Conservation (phyloP, 1,284 basidiomycete species). For the Agaricales sp. region DNA sequence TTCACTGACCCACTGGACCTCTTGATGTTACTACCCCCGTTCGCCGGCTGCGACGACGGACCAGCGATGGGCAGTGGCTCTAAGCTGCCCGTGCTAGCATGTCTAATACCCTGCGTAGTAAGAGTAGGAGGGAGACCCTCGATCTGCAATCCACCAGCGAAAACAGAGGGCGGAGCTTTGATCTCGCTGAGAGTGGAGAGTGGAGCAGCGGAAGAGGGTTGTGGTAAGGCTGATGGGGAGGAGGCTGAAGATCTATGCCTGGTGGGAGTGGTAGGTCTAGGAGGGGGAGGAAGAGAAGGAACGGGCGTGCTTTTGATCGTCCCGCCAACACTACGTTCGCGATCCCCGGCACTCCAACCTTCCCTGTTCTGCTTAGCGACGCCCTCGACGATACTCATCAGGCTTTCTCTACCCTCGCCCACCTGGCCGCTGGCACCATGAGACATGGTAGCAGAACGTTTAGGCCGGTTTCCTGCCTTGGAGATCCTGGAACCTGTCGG, state of each 20-base stretch:
- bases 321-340: constrained; percentile 8
- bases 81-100: too few species aligned
- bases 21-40: neutral
- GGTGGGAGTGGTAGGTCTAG: too few species aligned
- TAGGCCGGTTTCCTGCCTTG: constrained; percentile 1
- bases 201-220: too few species aligned
- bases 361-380: constrained; percentile 34
- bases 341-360: constrained; percentile 15
- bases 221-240: too few species aligned
- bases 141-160: neutral
- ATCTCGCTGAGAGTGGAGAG: neutral
- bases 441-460: neutral
- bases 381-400: constrained; percentile 62
- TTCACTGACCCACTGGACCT: constrained; percentile 19
- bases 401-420: constrained; percentile 24
- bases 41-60: neutral
- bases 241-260: too few species aligned
- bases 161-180: neutral
- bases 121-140: neutral
- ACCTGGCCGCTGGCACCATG: neutral
- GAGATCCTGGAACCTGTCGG: neutral
- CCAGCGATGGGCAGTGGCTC: neutral
- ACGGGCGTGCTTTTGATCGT: too few species aligned
- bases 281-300: too few species aligned
- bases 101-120: too few species aligned